Base-by-base conservation (phyloP, 805 yeast species). In the Ogataea populi-albae region DNA sequence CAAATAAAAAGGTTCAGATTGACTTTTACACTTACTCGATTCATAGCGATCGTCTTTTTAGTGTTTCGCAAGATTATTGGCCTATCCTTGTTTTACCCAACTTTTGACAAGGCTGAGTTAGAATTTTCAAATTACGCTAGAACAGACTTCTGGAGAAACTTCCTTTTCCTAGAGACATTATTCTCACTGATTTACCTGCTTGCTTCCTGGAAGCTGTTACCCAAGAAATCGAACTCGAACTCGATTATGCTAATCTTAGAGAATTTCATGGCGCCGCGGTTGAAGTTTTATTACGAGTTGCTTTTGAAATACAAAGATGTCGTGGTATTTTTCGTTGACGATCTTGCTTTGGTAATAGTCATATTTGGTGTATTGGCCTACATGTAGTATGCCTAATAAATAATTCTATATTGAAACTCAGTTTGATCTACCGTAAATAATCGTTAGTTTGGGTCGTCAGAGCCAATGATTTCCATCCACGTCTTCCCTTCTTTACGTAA, bases 401-500 rank as follows among this genome's bases (percentile, higher is more conserved):
- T 22, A 9, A 22, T n/a, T 22, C n/a, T 22, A 22, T 16, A 20
- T 31, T 18, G 29, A 20, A 21, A 15, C 31, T 21, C 11, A 11
- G 19, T n/a, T n/a, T n/a, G n/a, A n/a, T n/a, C n/a, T n/a, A n/a
- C 23, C 7, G 9, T 26, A 19, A 26, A 10, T 16, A 24, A n/a
- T 16, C 8, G 31, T 25, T 34, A 35, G 35, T 47, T 61, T 47
- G 63, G 59, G 37, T 65, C 69, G 50, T 83, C 86, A 40, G 69
- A 62, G 18, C 91, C 91, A 26, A 86, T 68, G 33, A 87, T 79
- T 57, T 86, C 77, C 59, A 69, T 67, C 98, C 98, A 91, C 3
- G 87, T 80, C 61, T 79, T 80, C 6, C 87, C 91, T 54, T 81
- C 89, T 48, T 72, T 77, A 34, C 65, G 64, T 53, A 91, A 69